phyloP scores from a whole-genome alignment of 805 yeast genomes.

The Yarrowia sp. region DNA sequence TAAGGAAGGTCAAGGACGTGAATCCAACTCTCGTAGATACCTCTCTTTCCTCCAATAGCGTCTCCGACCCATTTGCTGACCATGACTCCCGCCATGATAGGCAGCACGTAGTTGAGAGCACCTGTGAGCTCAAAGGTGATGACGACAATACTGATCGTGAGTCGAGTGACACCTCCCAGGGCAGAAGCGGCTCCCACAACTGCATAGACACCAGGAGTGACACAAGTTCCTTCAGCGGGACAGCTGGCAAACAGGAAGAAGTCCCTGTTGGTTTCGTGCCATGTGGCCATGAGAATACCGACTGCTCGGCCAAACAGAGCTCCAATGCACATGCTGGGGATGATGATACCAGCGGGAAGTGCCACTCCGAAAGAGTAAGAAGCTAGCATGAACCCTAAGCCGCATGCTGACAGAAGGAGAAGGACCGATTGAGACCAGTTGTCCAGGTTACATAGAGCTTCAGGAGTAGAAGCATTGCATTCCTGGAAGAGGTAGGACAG shows the following conservation, averaged over 20 bases:
- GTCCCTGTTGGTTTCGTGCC: constrained; percentile 53
- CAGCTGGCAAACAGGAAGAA: constrained; percentile 52
- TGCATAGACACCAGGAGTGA: constrained; percentile 87
- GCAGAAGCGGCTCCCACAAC: constrained; percentile 88
- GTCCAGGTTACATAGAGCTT: constrained; percentile 46
- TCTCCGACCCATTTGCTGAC: constrained; percentile 77
- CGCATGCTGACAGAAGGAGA: constrained; percentile 52
- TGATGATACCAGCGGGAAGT: constrained; percentile 67
- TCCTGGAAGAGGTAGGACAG: constrained; percentile 73
- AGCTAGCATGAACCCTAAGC: constrained; percentile 65
- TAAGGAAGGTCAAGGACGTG: constrained; percentile 54
- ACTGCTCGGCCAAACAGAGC: constrained; percentile 64
- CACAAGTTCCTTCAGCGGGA: constrained; percentile 59
- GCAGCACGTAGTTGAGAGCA: constrained; percentile 81
- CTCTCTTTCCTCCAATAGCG: constrained; percentile 57
- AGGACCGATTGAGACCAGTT: constrained; percentile 43
- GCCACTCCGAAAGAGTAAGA: constrained; percentile 70
- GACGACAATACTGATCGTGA: constrained; percentile 81
- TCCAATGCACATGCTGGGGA: constrained; percentile 69
- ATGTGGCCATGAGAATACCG: constrained; percentile 55
- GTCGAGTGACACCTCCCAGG: constrained; percentile 78
- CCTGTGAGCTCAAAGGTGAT: constrained; percentile 85
- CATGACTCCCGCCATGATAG: constrained; percentile 85
- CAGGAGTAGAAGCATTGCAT: constrained; percentile 54
- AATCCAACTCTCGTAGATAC: constrained; percentile 71